Evolutionary conservation across 2,329 filamentous ascomycete genomes (phyloP).

Genomic region (Hirsutella minnesotensis): DNA sequence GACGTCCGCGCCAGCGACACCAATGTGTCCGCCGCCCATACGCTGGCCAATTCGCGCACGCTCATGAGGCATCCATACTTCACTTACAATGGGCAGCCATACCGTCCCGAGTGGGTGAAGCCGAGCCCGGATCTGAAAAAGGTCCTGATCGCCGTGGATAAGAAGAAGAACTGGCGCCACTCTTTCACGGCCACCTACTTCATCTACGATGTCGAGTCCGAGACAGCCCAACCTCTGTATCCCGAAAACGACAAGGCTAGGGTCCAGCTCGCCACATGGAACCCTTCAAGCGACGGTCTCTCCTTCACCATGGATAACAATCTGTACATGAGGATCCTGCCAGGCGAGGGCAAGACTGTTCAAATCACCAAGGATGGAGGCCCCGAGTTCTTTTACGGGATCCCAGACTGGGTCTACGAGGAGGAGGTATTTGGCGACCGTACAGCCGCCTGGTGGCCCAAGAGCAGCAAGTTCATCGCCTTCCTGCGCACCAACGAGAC

Average conservation of each 20-base stretch:
- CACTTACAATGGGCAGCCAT: constrained; percentile 38
- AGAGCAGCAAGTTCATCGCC: constrained; percentile 77
- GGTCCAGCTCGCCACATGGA: constrained; percentile 83
- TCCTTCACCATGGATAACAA: constrained; percentile 91
- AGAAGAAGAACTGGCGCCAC: constrained; percentile 74
- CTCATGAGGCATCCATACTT: constrained; percentile 65
- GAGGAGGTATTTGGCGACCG: constrained; percentile 54
- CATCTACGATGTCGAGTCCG: constrained; percentile 79
- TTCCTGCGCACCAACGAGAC: constrained; percentile 94
- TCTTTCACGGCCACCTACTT: constrained; percentile 81
- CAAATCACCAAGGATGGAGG: constrained; percentile 83
- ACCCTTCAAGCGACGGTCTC: constrained; percentile 72
- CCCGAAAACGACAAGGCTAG: constrained; percentile 50
- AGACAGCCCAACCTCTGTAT: constrained; percentile 66
- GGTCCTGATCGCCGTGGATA: constrained; percentile 68
- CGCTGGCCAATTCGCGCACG: constrained; percentile 42
- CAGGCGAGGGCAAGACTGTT: constrained; percentile 40
- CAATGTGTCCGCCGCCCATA: constrained; percentile 8
- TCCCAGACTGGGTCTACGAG: constrained; percentile 96
- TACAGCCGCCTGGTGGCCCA: constrained; percentile 90
- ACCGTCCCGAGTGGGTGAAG: constrained; percentile 50
- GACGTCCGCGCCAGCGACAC: constrained; percentile 52
- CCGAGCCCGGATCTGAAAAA: constrained; percentile 78
- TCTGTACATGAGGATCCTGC: constrained; percentile 61
- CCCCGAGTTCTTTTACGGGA: constrained; percentile 80